A percentile compares a stretch with the other conserved stretches of the same genome.
These are phyloP conservation scores for Pseudozyma pruni DNA, from an alignment of 1,284 basidiomycete genomes.

Conservation along the genomic window DNA sequence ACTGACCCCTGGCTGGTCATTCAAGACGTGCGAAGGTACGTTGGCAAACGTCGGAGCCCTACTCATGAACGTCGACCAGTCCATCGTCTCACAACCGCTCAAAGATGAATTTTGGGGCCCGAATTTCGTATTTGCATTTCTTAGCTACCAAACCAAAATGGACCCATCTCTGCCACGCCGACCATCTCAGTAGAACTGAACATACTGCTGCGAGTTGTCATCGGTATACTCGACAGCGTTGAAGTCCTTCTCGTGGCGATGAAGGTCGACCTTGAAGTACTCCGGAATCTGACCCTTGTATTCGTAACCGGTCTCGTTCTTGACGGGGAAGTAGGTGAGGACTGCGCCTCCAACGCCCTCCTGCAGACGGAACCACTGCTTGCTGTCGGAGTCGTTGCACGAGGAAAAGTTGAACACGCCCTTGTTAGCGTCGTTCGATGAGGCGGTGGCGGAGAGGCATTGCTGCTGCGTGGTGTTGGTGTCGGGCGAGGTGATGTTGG, in stretches of 20 bases:
- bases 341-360: constrained; percentile 15
- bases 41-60: no score
- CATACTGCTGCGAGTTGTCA: constrained; percentile 14
- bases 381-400: constrained; percentile 25
- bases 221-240: constrained; percentile 7
- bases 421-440: background rate
- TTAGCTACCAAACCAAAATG: background rate
- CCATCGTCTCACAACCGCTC: no score
- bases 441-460: constrained; percentile 16
- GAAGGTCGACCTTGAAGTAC: constrained; percentile 20
- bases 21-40: no score
- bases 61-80: no score
- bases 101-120: constrained; percentile 1
- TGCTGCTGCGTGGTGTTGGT: background rate
- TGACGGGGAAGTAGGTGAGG: constrained; percentile 29
- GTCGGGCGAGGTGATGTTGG: constrained; percentile 6
- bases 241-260: constrained; percentile 1
- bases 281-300: constrained; percentile 30
- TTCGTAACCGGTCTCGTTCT: constrained; percentile 23
- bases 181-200: constrained; percentile 12
- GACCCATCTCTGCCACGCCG: no score
- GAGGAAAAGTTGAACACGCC: constrained; percentile 1
- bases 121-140: constrained; percentile 5
- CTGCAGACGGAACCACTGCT: constrained; percentile 40
- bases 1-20: no score